Evolutionary conservation across 306 rosid genomes (phyloP).

Genomic region (Chamaecrista fasciculata): DNA sequence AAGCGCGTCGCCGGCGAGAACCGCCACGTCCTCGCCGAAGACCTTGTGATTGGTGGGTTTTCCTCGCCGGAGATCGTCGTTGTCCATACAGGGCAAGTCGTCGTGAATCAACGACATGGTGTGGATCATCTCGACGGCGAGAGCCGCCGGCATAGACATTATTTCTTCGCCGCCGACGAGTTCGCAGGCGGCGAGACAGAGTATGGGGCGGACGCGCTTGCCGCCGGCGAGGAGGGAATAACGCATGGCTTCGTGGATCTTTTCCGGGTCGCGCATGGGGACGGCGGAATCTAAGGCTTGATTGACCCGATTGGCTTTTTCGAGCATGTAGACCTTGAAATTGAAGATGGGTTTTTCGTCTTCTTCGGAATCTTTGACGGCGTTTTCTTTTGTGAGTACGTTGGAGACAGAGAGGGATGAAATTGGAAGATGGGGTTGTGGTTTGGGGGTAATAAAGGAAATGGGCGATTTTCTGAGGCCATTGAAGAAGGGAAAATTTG

Average conservation of each 20-base stretch:
- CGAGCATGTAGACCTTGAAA: slow-evolving; percentile 58
- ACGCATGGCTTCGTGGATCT: slow-evolving; percentile 75
- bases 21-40: slow-evolving; percentile 80
- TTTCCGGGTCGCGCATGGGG: slow-evolving; percentile 45
- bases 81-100: slow-evolving; percentile 84
- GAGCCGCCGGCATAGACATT: slow-evolving; percentile 73
- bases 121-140: slow-evolving; percentile 87
- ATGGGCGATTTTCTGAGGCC: slow-evolving; percentile 28
- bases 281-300: slow-evolving; percentile 60
- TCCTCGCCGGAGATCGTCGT: slow-evolving; percentile 89
- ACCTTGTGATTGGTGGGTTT: slow-evolving; percentile 83
- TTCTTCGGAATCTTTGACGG: slow-evolving; percentile 26
- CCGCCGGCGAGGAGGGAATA: slow-evolving; percentile 93
- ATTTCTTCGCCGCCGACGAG: slow-evolving; percentile 65
- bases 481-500: slow-evolving; percentile 27
- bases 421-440: not conserved
- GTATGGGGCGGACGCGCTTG: slow-evolving; percentile 67
- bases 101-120: slow-evolving; percentile 93
- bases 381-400: slow-evolving; percentile 49
- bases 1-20: slow-evolving; percentile 77
- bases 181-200: slow-evolving; percentile 78
- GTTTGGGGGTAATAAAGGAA: slow-evolving; percentile 13
- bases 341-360: slow-evolving; percentile 40
- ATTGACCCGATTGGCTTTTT: slow-evolving; percentile 50
- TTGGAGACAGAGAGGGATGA: slow-evolving; percentile 40